These are phyloP conservation scores for Platismatia glauca DNA, from an alignment of 495 filamentous ascomycete genomes.

Conservation along the genomic window DNA sequence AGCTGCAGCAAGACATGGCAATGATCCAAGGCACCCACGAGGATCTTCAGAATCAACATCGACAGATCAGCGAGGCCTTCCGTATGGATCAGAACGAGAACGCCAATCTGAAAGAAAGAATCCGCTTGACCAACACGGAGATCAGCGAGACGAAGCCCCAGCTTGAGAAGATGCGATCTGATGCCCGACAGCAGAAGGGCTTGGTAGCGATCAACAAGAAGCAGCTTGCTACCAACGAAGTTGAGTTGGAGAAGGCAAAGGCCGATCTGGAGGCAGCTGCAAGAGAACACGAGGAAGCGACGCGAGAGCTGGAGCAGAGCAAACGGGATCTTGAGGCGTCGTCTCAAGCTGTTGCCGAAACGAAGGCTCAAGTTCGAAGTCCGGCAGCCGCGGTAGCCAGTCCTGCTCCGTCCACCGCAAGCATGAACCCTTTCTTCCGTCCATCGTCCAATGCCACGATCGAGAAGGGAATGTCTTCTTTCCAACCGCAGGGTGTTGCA, in stretches of 20 bases:
- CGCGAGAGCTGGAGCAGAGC: constrained; percentile 28
- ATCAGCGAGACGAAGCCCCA: constrained; percentile 75
- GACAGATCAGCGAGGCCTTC: constrained; percentile 61
- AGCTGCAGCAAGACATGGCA: constrained; percentile 70
- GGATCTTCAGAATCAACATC: constrained; percentile 78
- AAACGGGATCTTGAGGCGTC: constrained; percentile 35
- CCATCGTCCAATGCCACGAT: constrained; percentile 53
- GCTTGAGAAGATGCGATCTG: constrained; percentile 80
- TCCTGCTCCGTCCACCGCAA: constrained; percentile 63
- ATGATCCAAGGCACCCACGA: constrained; percentile 72
- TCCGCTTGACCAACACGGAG: constrained; percentile 70
- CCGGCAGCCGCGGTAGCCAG: constrained; percentile 47
- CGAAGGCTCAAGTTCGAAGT: constrained; percentile 5
- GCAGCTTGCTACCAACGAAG: constrained; percentile 81
- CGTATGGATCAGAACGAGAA: constrained; percentile 88
- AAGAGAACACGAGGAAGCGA: constrained; percentile 50
- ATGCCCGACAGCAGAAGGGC: constrained; percentile 89
- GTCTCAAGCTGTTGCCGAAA: constrained; percentile 26
- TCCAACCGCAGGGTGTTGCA: constrained; percentile 35
- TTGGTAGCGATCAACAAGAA: constrained; percentile 97
- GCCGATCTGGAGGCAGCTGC: constrained; percentile 61
- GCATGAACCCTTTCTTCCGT: constrained; percentile 85
- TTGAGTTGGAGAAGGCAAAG: constrained; percentile 76
- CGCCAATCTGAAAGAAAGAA: constrained; percentile 72
- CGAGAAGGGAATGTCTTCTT: constrained; percentile 48